Conservation (phyloP, 2,329 filamentous ascomycete genomes). For the Alternaria gaisen region DNA sequence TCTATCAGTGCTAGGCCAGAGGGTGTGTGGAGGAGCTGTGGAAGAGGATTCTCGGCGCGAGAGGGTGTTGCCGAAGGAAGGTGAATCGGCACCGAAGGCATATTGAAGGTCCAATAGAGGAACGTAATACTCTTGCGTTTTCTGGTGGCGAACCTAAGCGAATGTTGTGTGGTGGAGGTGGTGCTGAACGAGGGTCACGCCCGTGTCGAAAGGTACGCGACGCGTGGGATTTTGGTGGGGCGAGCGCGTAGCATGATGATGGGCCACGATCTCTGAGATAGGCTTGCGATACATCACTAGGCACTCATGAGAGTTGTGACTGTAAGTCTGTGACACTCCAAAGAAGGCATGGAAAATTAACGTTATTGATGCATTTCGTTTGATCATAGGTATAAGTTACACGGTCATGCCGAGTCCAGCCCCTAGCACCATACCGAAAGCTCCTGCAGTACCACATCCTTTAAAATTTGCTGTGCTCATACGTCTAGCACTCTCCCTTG, state of each 20-base stretch:
- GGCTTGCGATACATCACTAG: background rate
- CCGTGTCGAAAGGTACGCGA: slow-evolving; percentile 14
- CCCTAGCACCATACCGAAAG: background rate
- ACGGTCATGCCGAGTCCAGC: background rate
- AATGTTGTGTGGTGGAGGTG: background rate
- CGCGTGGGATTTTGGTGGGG: slow-evolving; percentile 23
- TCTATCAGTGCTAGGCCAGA: slow-evolving; percentile 89
- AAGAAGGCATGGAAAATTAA: background rate
- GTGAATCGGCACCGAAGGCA: slow-evolving; percentile 46
- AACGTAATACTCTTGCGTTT: background rate
- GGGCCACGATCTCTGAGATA: background rate
- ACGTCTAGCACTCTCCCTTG: background rate
- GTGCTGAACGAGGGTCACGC: background rate
- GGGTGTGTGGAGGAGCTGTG: slow-evolving; percentile 85
- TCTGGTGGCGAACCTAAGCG: background rate
- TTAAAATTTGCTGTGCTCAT: background rate
- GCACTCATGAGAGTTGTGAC: background rate
- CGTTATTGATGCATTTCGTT: background rate
- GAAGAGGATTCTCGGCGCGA: slow-evolving; percentile 67
- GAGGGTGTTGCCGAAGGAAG: slow-evolving; percentile 4
- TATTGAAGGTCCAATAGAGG: slow-evolving; percentile 15
- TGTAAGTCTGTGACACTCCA: background rate
- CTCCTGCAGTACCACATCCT: background rate
- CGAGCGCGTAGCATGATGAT: background rate
- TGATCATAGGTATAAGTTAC: background rate